These are phyloP conservation scores for Amorphotheca resinae DNA, from an alignment of 495 filamentous ascomycete genomes.

Conservation along the genomic window DNA sequence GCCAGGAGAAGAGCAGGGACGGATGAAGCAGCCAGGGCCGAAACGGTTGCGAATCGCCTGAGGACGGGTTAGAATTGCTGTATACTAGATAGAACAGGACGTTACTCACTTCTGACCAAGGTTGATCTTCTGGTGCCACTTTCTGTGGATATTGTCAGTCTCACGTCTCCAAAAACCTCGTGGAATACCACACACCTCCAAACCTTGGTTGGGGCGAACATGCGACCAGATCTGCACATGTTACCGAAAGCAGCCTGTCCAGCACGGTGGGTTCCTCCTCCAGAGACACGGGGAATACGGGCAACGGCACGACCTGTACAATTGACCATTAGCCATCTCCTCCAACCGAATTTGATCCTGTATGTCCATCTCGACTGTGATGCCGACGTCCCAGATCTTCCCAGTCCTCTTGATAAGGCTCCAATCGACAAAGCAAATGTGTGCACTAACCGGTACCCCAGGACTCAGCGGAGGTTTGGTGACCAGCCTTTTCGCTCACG, in stretches of 20 bases:
- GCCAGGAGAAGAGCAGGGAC: constrained; percentile 88
- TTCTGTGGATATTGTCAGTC: too few species aligned
- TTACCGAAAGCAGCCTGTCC: constrained; percentile 99
- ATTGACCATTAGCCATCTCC: constrained; percentile 23
- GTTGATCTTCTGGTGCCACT: constrained; percentile 99
- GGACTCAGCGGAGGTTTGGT: constrained; percentile 98
- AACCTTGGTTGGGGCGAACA: constrained; percentile 99
- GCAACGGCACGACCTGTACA: constrained; percentile 87
- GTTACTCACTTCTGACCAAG: constrained; percentile 74
- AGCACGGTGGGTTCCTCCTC: constrained; percentile 99
- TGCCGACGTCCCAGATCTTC: too few species aligned
- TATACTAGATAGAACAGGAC: neutral
- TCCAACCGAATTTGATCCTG: neutral
- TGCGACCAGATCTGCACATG: constrained; percentile 98
- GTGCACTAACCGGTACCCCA: constrained; percentile 93
- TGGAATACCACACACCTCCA: too few species aligned
- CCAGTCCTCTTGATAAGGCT: too few species aligned
- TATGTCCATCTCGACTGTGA: too few species aligned
- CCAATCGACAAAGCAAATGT: constrained; percentile 9
- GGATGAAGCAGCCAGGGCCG: constrained; percentile 91
- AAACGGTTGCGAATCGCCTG: constrained; percentile 93
- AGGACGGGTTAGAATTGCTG: neutral
- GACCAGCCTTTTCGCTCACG: constrained; percentile 99
- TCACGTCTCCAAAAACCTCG: too few species aligned
- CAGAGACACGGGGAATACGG: constrained; percentile 99